Base-by-base conservation (phyloP, 2,329 filamentous ascomycete genomes). In the Phialocephala sp. region DNA sequence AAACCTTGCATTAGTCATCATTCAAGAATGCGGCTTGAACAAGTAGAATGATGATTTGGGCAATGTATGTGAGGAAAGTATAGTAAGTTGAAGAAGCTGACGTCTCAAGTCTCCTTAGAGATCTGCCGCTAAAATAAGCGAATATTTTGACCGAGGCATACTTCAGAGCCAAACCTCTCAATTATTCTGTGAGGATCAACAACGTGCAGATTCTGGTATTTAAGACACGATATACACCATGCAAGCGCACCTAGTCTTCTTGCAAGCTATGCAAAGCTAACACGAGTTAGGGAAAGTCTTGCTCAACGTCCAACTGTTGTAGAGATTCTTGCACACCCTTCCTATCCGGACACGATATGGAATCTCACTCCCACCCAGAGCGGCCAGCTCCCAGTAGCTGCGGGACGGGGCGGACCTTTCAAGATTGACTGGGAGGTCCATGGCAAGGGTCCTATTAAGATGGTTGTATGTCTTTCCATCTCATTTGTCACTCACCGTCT, bases 401-500 rank as follows among this genome's bases (percentile, higher is more conserved):
- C 84, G 63, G 85, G 81, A 43, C 85, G 91, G 72, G 90, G 92
- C 68, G 92, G 91, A 1, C 92, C 92, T 22, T 81, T 96, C 70
- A 85, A 90, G 55, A 87, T 97, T 60, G 83, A 87, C 61, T 96
- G 91, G 84, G 91, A 95, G 78, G 82, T 95, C 57, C 92, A 97
- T 80, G 92, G 93, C 63, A 80, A 84, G 67, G 92, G 92, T 3
- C 85, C 89, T 57, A 83, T 85, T 69, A 91, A 91, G 80, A 79
- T 95, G 69, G 82, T 93, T 72, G 92, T 95, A 60, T 47, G 66
- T 66, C 54, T 58, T 36, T 47, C 45, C 24, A 47, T 12, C n/a
- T 59, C 57, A 41, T 45, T 35, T 15, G 32, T n/a, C 11, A 22
- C 41, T 50, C 45, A 39, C 3, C 15, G 27, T 35, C 14, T 32